Evolutionary conservation across 192 early-diverging fungal genomes (phyloP).

Genomic region (Glomus cerebriforme): DNA sequence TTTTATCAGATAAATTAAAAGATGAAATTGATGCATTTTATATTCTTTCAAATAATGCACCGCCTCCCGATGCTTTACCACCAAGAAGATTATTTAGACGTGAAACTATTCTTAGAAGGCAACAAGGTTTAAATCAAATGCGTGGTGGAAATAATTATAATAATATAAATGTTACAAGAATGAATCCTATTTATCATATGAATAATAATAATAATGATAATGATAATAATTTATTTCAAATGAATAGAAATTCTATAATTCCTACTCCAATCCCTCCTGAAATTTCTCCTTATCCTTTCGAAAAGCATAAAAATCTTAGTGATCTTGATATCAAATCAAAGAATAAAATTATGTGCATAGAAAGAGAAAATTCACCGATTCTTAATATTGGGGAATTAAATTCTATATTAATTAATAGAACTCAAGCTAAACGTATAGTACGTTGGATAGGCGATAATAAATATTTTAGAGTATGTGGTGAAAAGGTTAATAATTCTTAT

Average conservation of each 20-base stretch:
- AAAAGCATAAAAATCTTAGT: too few relatives aligned
- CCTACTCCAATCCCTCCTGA: too few relatives aligned
- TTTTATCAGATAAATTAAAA: not conserved
- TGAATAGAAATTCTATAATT: too few relatives aligned
- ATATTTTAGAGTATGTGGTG: not conserved
- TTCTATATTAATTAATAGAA: not conserved
- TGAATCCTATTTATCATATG: too few relatives aligned
- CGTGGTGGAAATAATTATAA: not conserved
- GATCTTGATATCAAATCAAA: too few relatives aligned
- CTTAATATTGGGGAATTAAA: not conserved
- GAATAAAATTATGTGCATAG: too few relatives aligned
- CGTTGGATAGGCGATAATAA: not conserved
- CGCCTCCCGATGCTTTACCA: not conserved
- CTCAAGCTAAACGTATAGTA: not conserved
- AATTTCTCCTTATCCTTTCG: too few relatives aligned
- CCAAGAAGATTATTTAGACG: not conserved
- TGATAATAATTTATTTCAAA: too few relatives aligned
- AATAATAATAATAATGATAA: too few relatives aligned
- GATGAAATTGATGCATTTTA: constrained; percentile 4
- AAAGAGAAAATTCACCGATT: not conserved
- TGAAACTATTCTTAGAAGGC: not conserved
- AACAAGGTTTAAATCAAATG: not conserved
- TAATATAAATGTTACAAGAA: not conserved
- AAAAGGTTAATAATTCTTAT: not conserved
- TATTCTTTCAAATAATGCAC: not conserved